These are phyloP conservation scores for Magnaporthales sp. DNA, from an alignment of 2,329 filamentous ascomycete species.

Conservation along the genomic window DNA sequence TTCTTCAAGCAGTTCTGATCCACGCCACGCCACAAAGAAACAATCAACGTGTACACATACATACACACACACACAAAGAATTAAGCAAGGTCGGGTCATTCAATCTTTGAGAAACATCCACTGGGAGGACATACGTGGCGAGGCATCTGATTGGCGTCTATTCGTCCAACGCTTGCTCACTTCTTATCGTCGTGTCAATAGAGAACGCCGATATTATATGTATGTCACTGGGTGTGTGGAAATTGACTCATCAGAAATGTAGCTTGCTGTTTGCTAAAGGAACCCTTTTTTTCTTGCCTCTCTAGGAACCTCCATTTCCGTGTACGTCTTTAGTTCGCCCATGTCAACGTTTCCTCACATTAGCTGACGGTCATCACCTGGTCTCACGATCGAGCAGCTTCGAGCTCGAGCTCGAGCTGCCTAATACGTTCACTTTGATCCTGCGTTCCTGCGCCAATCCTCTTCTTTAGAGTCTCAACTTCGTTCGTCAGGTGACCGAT, in stretches of 20 bases:
- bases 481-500: conserved; percentile 62
- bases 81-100: not conserved
- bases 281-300: not conserved
- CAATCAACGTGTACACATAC: too few species aligned
- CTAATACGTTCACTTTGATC: conserved; percentile 61
- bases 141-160: not conserved
- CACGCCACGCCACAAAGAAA: not conserved
- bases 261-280: not conserved
- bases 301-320: not conserved
- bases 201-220: not conserved
- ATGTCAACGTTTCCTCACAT: not conserved
- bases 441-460: conserved; percentile 43
- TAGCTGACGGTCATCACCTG: not conserved
- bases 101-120: too few species aligned
- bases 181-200: not conserved
- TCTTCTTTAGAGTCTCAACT: conserved; percentile 74
- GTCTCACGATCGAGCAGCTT: conserved; percentile 48
- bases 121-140: too few species aligned
- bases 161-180: not conserved
- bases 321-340: not conserved
- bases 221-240: not conserved
- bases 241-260: not conserved
- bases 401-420: conserved; percentile 59
- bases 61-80: too few species aligned
- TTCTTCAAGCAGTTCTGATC: too few species aligned